Base-by-base conservation (phyloP, 768 basidiomycete species). In the Kwoniella dejecticola region DNA sequence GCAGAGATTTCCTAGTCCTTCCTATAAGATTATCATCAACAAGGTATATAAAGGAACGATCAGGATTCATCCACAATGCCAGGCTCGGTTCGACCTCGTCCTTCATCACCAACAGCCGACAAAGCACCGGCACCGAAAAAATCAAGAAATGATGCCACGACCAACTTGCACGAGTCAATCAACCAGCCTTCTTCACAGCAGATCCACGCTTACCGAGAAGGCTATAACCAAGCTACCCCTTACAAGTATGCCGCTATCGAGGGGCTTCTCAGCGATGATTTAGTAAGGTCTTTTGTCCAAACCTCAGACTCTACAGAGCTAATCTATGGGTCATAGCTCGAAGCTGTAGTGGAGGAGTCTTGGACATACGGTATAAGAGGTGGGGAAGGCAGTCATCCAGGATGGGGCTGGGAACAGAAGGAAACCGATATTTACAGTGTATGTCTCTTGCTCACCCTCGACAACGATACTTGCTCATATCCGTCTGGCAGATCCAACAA, bases 401-500 rank as follows among this genome's bases (percentile, higher is more conserved):
- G 76, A 24, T 79, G 77, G 77, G 78, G 78, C 23, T 80, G 77
- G 76, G 77, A 78, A 46, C 71, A 92, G 81, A 98, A 96, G 81
- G 90, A 97, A 83, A 98, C 95, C 2, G 95, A 98, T 75, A 98
- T 98, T 67, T 98, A 97, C 85, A 92, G 90, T 87, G 90, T 89
- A 48, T 49, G 40, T 59, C 33, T 36, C 15, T 7, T 7, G 15
- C 15, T 15, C 7, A 7, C 33, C 33, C 15, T 36, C 15, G 15
- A 36, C 15, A 36, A 15, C 7, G 33, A 36, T 7, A 7, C 7
- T 7, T 15, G 33, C 33, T 36, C 33, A 36, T 36, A 36, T 15
- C 33, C 15, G 7, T 36, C 15, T 36, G 33, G 26, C 69, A 97
- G 94, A 89, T 98, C 71, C 88, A 93, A 79, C 95, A 98, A 82